phyloP scores from a whole-genome alignment of 768 basidiomycete species.

The Cubamyces lactineus region DNA sequence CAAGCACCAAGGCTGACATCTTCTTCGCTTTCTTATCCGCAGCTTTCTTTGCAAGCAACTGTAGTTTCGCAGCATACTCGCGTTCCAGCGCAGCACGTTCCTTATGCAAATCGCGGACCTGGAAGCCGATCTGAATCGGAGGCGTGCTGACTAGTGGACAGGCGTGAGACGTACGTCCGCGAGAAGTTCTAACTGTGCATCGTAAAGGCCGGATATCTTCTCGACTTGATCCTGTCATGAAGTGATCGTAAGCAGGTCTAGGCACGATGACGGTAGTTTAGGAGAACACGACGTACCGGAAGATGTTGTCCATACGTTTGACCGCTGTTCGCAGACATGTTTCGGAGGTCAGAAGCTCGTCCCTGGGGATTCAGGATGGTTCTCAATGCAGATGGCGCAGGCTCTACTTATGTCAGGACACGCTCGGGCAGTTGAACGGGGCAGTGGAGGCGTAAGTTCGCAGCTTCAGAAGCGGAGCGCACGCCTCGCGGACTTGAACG shows the following conservation, averaged over 20 bases:
- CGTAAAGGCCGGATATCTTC: slow-evolving; percentile 56
- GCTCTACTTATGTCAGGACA: too few species aligned
- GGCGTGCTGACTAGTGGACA: not conserved
- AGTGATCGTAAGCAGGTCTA: not conserved
- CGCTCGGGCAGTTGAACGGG: too few species aligned
- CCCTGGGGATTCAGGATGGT: not conserved
- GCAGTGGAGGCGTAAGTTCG: too few species aligned
- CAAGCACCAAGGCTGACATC: slow-evolving; percentile 58
- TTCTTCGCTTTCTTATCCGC: slow-evolving; percentile 71
- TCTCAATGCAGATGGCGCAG: too few species aligned
- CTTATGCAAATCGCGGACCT: slow-evolving; percentile 76
- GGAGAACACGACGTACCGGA: slow-evolving; percentile 45
- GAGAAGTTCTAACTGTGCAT: slow-evolving; percentile 66
- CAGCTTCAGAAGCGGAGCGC: too few species aligned
- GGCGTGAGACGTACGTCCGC: slow-evolving; percentile 54
- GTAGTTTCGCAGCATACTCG: slow-evolving; percentile 77
- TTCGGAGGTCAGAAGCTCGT: not conserved
- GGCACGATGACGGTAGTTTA: too few species aligned
- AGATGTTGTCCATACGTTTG: slow-evolving; percentile 55
- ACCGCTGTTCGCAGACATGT: slow-evolving; percentile 14
- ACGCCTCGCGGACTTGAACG: slow-evolving; percentile 2
- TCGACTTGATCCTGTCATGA: slow-evolving; percentile 71
- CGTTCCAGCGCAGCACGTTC: slow-evolving; percentile 71
- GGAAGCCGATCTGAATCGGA: not conserved
- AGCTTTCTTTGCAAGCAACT: slow-evolving; percentile 65